Percentiles rank a stretch among this genome's conserved stretches.
These are phyloP conservation scores for Melampsora americana DNA, from an alignment of 1,284 basidiomycete genomes.

Conservation along the genomic window DNA sequence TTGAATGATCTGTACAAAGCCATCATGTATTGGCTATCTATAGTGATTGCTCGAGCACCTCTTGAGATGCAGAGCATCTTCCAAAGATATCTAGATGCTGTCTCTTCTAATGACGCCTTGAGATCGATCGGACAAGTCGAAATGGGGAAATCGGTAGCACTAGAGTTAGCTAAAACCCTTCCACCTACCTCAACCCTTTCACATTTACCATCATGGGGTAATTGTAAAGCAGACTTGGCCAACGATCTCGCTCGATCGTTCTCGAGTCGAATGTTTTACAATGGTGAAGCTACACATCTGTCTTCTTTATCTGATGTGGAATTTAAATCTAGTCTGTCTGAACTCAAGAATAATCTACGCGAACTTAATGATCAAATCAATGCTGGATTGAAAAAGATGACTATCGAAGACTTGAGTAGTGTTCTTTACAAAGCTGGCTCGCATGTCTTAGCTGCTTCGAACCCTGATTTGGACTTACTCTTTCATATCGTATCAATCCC, in stretches of 20 bases:
- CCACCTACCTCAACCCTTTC: constrained; percentile 41
- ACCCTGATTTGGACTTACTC: constrained; percentile 82
- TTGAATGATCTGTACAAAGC: constrained; percentile 70
- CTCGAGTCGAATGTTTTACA: constrained; percentile 43
- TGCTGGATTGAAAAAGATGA: constrained; percentile 14
- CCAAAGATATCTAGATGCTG: constrained; percentile 59
- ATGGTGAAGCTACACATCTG: constrained; percentile 39
- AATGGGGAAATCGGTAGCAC: constrained; percentile 80
- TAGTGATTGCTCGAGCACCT: constrained; percentile 80
- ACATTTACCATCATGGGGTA: constrained; percentile 9
- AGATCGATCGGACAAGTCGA: constrained; percentile 61
- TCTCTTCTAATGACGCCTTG: constrained; percentile 25
- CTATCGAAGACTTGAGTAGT: constrained; percentile 27
- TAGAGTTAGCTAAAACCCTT: constrained; percentile 66
- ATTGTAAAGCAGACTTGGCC: constrained; percentile 26
- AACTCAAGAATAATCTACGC: constrained; percentile 24
- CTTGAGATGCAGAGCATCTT: constrained; percentile 87
- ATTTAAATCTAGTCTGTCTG: constrained; percentile 11
- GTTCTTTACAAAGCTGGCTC: constrained; percentile 40
- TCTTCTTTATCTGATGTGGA: constrained; percentile 32
- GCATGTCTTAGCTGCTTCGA: constrained; percentile 37
- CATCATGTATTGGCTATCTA: constrained; percentile 75
- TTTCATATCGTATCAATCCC: constrained; percentile 85
- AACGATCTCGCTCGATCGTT: constrained; percentile 35
- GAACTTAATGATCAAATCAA: constrained; percentile 25